phyloP scores from a whole-genome alignment of 2,329 filamentous ascomycete species.

The Cryphonectria carpinicola region DNA sequence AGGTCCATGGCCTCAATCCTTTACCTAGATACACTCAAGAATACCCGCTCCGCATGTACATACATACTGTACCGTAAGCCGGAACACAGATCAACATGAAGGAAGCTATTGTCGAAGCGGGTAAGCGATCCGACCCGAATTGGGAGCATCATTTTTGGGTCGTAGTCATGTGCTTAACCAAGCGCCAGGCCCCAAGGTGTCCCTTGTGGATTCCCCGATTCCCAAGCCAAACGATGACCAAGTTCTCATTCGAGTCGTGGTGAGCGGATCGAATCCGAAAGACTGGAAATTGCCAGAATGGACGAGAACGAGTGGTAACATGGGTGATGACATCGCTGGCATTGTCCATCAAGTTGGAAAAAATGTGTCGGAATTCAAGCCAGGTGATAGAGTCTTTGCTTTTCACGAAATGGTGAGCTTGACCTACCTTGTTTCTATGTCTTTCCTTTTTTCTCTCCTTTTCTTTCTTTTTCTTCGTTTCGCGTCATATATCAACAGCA shows the following conservation, averaged over 20 bases:
- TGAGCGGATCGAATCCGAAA: slow-evolving; percentile 52
- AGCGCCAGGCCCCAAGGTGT: slow-evolving; percentile 38
- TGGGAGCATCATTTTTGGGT: background rate
- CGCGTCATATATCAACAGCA: background rate
- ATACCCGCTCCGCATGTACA: background rate
- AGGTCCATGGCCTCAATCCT: background rate
- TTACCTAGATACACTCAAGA: background rate
- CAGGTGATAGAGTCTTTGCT: slow-evolving; percentile 59
- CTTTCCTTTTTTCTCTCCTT: no score
- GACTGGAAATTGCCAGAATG: slow-evolving; percentile 47
- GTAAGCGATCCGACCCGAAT: background rate
- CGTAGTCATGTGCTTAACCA: background rate
- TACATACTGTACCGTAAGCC: background rate
- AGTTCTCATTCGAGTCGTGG: slow-evolving; percentile 47
- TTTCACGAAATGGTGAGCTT: slow-evolving; percentile 47
- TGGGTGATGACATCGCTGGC: slow-evolving; percentile 60
- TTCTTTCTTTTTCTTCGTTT: no score
- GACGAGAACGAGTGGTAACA: slow-evolving; percentile 41
- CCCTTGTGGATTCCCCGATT: slow-evolving; percentile 45
- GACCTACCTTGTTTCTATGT: background rate
- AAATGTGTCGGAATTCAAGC: slow-evolving; percentile 60
- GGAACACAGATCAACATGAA: slow-evolving; percentile 11
- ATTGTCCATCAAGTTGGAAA: slow-evolving; percentile 58
- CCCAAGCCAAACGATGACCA: slow-evolving; percentile 44
- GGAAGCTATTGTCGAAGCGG: slow-evolving; percentile 20